Evolutionary conservation across 2,329 filamentous ascomycete species (phyloP).

Genomic region (Tolypocladium cylindrosporum): DNA sequence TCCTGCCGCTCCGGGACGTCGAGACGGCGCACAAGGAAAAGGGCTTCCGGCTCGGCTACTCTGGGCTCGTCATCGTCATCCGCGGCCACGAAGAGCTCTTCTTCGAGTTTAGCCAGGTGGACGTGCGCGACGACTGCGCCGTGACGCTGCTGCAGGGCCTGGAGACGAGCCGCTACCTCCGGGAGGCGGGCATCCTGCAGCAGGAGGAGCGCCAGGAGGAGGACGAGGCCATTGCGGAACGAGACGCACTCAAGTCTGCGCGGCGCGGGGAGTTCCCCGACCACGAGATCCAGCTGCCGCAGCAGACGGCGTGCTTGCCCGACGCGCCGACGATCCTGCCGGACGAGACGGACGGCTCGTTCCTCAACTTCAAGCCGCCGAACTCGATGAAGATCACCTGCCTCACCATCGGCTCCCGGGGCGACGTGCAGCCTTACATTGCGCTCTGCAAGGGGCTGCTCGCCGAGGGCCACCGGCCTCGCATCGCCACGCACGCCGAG

Average conservation of each 20-base stretch:
- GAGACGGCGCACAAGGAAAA: constrained; percentile 93
- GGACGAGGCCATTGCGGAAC: constrained; percentile 68
- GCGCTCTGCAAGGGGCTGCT: constrained; percentile 85
- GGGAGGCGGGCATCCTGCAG: constrained; percentile 58
- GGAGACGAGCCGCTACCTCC: constrained; percentile 60
- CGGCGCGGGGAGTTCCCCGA: constrained; percentile 43
- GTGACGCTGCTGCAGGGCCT: constrained; percentile 70
- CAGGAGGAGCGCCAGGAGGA: constrained; percentile 61
- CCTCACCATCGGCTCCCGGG: constrained; percentile 88
- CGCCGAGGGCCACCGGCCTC: constrained; percentile 75
- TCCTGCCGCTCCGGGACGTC: constrained; percentile 81
- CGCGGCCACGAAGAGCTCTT: constrained; percentile 92
- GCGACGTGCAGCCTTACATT: constrained; percentile 96
- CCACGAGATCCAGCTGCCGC: constrained; percentile 40
- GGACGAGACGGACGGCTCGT: constrained; percentile 79
- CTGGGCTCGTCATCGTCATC: constrained; percentile 85
- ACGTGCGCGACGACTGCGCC: constrained; percentile 79
- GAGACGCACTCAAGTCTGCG: constrained; percentile 69
- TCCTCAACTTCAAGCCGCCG: constrained; percentile 82
- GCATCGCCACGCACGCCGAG: constrained; percentile 85
- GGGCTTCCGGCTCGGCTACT: constrained; percentile 85
- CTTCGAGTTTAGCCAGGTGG: constrained; percentile 77
- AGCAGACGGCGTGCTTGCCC: constrained; percentile 30
- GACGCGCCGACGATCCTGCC: constrained; percentile 72
- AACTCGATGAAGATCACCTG: constrained; percentile 78